Evolutionary conservation across 169 alveolate genomes (phyloP).

Genomic region (Plasmodium inui): DNA sequence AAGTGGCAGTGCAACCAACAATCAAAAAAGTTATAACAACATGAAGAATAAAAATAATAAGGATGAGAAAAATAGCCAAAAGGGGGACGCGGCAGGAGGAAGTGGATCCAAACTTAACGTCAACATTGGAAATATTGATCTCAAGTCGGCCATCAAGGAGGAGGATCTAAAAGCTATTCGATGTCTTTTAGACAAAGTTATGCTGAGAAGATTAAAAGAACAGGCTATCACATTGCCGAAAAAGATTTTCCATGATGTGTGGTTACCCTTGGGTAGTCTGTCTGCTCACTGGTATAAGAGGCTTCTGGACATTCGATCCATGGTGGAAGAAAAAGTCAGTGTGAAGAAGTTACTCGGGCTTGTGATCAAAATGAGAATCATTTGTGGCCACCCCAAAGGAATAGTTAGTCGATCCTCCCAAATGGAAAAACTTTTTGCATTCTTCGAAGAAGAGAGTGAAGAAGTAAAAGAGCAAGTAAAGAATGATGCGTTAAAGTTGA

Average conservation of each 20-base stretch:
- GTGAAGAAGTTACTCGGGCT: conserved; percentile 89
- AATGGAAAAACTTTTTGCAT: conserved; percentile 86
- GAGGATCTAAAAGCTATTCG: conserved; percentile 88
- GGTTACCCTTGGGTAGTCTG: conserved; percentile 91
- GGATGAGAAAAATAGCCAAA: conserved; percentile 19
- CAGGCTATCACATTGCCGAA: conserved; percentile 91
- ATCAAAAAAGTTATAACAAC: conserved; percentile 1
- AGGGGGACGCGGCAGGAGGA: neutral
- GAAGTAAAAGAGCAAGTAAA: conserved; percentile 77
- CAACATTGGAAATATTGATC: conserved; percentile 69
- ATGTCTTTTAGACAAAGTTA: conserved; percentile 84
- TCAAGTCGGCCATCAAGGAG: conserved; percentile 78
- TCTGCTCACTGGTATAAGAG: conserved; percentile 90
- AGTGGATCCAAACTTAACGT: conserved; percentile 18
- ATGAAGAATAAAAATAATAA: conserved; percentile 41
- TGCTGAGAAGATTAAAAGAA: conserved; percentile 91
- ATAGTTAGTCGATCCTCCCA: conserved; percentile 88
- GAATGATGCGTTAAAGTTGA: conserved; percentile 80
- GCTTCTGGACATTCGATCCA: conserved; percentile 83
- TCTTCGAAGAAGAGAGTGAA: conserved; percentile 82
- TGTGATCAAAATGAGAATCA: conserved; percentile 92
- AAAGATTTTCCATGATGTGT: conserved; percentile 90
- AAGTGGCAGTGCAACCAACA: neutral
- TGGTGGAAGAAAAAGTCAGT: conserved; percentile 87
- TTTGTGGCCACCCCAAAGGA: conserved; percentile 92